Base-by-base conservation (phyloP, 805 yeast species). In the Komagataella mondaviorum region DNA sequence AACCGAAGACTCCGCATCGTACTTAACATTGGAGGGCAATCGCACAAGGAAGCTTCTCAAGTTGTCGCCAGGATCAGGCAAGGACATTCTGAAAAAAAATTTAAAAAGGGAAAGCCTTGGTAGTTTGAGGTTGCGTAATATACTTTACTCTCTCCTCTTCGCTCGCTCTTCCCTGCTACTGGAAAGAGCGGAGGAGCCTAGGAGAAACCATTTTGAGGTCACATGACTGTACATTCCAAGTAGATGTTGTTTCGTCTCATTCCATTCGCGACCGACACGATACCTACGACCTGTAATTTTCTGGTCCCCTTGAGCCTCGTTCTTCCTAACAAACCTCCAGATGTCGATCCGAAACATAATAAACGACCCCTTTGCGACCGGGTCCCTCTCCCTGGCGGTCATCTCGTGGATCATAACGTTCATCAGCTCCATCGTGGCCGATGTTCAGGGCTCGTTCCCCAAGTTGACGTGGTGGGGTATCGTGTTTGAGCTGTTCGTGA, bases 401-500 rank as follows among this genome's bases (percentile, higher is more conserved):
- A 72, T 88, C 23, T 79, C 96, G 14, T 91, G 98, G 98, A 71
- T 88, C 53, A 78, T 93, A 49, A 87, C 96, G 7, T 74, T 93
- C 51, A 95, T 85, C 1, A 97, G 97, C 1, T 86, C 95, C 14
- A 80, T 86, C 17, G 81, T 85, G 1, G 63, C 80, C 6, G 72
- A 71, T 16, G 63, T 65, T 17, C 52, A 58, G 23, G 64, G 55
- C 18, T 56, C 66, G 5, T 88, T 84, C 62, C 96, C 97, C 1
- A 78, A 80, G 56, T 85, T 91, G 66, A 79, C 93, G 3, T 91
- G 99, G 99, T 93, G 99, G 99, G 96, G 95, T 1, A 65, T 93
- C 5, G 90, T 85, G 2, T 93, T 80, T 62, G 82, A 91, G 66
- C 70, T 89, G 18, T 55, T 87, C 30, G 57, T 88, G 46, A 73